Evolutionary conservation across 129 eudicot species (phyloP).

Genomic region (Logfia minima): DNA sequence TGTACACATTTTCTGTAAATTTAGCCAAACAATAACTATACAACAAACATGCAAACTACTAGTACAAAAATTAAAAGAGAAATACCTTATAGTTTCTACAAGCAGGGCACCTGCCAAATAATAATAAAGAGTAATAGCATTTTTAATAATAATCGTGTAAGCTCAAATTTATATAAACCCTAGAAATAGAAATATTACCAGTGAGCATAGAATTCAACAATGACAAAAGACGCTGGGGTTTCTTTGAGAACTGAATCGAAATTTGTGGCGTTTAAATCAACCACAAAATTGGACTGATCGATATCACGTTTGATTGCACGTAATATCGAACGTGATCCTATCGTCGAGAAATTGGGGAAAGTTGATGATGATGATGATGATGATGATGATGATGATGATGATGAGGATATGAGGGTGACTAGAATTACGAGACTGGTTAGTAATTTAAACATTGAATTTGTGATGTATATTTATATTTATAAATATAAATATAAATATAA

Average conservation of each 20-base stretch:
- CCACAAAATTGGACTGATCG: constrained; percentile 35
- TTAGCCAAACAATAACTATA: not conserved
- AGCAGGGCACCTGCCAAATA: constrained; percentile 81
- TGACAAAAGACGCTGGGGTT: constrained; percentile 59
- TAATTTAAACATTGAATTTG: too few relatives aligned
- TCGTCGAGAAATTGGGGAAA: constrained; percentile 15
- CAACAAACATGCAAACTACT: constrained; percentile 7
- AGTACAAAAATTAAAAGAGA: not conserved
- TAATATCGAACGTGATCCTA: constrained; percentile 63
- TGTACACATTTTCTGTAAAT: too few relatives aligned
- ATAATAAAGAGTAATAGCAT: not conserved
- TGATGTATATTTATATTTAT: too few relatives aligned
- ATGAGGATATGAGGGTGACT: not conserved
- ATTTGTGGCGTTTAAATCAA: constrained; percentile 67
- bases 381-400: constrained; percentile 29
- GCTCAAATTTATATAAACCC: not conserved
- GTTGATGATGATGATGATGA: constrained; percentile 13
- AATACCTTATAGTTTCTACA: constrained; percentile 87
- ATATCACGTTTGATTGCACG: constrained; percentile 36
- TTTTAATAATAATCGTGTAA: not conserved
- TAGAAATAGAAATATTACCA: constrained; percentile 41
- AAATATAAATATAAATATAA: too few relatives aligned
- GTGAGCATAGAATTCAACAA: constrained; percentile 87
- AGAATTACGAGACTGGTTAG: too few relatives aligned
- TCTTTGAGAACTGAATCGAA: constrained; percentile 59